These are phyloP conservation scores for Quercus cerris DNA, from an alignment of 306 rosid species.

Conservation along the genomic window DNA sequence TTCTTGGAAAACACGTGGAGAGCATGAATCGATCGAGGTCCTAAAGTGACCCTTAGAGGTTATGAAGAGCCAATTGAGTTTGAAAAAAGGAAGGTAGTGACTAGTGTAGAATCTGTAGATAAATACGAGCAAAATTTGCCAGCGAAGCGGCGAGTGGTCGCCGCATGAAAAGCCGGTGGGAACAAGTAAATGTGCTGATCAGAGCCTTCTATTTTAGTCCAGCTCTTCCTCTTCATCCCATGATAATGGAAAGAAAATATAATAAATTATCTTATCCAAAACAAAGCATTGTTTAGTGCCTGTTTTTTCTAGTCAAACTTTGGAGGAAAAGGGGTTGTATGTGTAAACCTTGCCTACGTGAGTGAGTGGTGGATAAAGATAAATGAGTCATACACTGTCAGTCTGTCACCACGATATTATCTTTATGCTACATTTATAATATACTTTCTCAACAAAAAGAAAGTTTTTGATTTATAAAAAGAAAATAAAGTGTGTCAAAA, in stretches of 20 bases:
- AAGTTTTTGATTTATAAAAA: too few relatives aligned
- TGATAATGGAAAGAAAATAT: neutral
- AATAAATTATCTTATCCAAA: slow-evolving; percentile 12
- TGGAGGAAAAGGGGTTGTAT: too few relatives aligned
- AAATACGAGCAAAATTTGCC: slow-evolving; percentile 18
- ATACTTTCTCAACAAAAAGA: too few relatives aligned
- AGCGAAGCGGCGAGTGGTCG: slow-evolving; percentile 38
- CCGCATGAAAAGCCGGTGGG: slow-evolving; percentile 12
- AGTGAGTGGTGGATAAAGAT: too few relatives aligned
- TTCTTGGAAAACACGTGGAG: slow-evolving; percentile 7
- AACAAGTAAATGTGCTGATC: neutral
- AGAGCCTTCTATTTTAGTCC: neutral
- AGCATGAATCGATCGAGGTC: slow-evolving; percentile 1
- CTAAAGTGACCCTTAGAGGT: slow-evolving; percentile 47
- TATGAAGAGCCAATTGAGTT: slow-evolving; percentile 27
- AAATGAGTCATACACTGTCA: too few relatives aligned
- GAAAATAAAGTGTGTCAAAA: too few relatives aligned
- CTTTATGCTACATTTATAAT: too few relatives aligned
- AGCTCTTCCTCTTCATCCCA: too few relatives aligned
- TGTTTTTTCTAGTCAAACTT: neutral
- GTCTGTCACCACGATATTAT: too few relatives aligned
- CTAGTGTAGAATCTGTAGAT: neutral
- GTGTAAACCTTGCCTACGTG: too few relatives aligned
- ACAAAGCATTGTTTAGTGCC: neutral
- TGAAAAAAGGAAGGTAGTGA: neutral